Evolutionary conservation across 148 eudicot genomes (phyloP).

Genomic region (Fagopyrum homotropicum): DNA sequence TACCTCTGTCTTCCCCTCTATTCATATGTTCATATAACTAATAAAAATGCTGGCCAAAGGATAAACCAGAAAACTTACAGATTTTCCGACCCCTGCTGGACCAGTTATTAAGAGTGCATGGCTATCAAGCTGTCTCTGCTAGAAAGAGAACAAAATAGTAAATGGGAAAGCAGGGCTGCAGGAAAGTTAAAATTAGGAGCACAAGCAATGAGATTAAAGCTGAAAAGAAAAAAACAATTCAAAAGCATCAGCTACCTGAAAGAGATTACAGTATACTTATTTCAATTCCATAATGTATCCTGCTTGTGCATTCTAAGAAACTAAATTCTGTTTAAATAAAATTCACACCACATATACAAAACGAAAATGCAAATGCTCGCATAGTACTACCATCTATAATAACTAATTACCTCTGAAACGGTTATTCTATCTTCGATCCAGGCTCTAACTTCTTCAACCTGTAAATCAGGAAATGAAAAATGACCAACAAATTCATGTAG

Average conservation of each 20-base stretch:
- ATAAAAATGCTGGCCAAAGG: background rate
- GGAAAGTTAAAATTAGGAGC: background rate
- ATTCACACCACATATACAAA: background rate
- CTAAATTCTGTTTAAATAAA: background rate
- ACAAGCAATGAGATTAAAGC: background rate
- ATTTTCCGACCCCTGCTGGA: slow-evolving; percentile 93
- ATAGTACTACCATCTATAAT: background rate
- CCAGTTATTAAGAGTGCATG: slow-evolving; percentile 75
- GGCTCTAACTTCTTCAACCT: slow-evolving; percentile 85
- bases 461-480: slow-evolving; percentile 17
- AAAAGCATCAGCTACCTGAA: background rate
- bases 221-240: background rate
- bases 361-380: background rate
- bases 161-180: background rate
- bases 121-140: slow-evolving; percentile 35
- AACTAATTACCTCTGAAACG: slow-evolving; percentile 36
- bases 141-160: background rate
- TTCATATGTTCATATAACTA: background rate
- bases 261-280: background rate
- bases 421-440: slow-evolving; percentile 71
- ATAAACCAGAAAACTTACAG: slow-evolving; percentile 45
- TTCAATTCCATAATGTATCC: background rate
- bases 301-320: background rate
- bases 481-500: slow-evolving; percentile 10
- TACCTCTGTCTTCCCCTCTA: background rate